Percentiles rank a stretch among this genome's conserved stretches.
These are phyloP conservation scores for Marsdenia floribunda DNA, from an alignment of 257 asterid genomes.

Conservation along the genomic window DNA sequence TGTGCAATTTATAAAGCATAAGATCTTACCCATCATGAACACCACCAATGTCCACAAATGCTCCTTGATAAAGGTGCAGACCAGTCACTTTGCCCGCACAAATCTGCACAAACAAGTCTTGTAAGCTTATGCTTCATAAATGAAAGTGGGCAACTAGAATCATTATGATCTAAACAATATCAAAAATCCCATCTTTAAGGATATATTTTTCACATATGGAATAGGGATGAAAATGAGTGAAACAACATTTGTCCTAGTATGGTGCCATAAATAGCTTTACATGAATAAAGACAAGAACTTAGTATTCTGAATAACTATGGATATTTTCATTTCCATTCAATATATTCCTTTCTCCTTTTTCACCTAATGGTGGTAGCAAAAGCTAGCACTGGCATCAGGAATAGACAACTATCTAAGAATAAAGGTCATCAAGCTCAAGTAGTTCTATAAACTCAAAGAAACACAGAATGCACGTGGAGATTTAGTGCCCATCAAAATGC, in stretches of 20 bases:
- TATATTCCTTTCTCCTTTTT: not conserved
- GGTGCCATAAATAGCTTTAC: not conserved
- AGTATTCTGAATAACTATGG: not conserved
- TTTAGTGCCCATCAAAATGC: not conserved
- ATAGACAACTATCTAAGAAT: not conserved
- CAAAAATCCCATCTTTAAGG: not conserved
- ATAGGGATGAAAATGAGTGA: not conserved
- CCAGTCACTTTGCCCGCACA: slow-evolving; percentile 93
- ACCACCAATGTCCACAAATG: slow-evolving; percentile 95
- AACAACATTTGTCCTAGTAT: not conserved
- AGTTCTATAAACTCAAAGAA: not conserved
- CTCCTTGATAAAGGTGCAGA: slow-evolving; percentile 95
- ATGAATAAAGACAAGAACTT: not conserved
- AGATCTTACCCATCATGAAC: slow-evolving; percentile 86
- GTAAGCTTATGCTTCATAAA: slow-evolving; percentile 14
- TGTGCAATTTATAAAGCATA: slow-evolving; percentile 1
- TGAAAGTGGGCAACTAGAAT: not conserved
- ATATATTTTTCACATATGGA: not conserved
- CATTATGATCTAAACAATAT: not conserved
- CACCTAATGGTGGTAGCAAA: not conserved
- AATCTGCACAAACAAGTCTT: slow-evolving; percentile 41
- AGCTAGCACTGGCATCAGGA: not conserved
- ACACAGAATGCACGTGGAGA: not conserved
- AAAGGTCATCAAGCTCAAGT: not conserved
- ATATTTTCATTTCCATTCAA: not conserved